phyloP scores from a whole-genome alignment of 1,284 basidiomycete species.

The Papiliotrema terrestris region DNA sequence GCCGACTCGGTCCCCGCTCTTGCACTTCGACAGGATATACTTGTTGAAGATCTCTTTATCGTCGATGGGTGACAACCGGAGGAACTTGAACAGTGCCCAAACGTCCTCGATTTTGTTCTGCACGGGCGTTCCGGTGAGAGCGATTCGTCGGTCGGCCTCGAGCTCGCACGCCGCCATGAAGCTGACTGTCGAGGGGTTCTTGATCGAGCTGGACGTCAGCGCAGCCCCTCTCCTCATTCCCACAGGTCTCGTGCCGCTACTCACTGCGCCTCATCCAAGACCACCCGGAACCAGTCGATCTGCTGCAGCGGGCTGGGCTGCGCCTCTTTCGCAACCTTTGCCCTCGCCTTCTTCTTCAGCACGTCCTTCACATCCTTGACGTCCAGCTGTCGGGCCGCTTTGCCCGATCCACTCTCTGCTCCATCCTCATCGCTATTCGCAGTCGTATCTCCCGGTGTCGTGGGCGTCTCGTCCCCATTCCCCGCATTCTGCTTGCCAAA shows the following conservation, averaged over 20 bases:
- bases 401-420: too few species aligned
- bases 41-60: conserved; percentile 92
- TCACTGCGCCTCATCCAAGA: conserved; percentile 97
- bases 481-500: conserved; percentile 82
- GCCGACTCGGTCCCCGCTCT: conserved; percentile 85
- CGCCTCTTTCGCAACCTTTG: conserved; percentile 55
- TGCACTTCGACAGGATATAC: conserved; percentile 86
- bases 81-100: conserved; percentile 92
- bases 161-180: conserved; percentile 94
- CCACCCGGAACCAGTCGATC: conserved; percentile 95
- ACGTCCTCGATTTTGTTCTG: conserved; percentile 99
- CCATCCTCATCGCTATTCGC: conserved; percentile 41
- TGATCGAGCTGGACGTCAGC: conserved; percentile 74
- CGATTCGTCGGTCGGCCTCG: conserved; percentile 85
- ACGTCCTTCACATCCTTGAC: conserved; percentile 30
- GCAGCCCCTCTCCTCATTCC: too few species aligned
- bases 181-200: conserved; percentile 89
- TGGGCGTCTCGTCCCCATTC: conserved; percentile 49
- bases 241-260: conserved; percentile 49
- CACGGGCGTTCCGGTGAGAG: conserved; percentile 94
- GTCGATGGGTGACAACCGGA: conserved; percentile 86
- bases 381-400: too few species aligned
- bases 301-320: conserved; percentile 84
- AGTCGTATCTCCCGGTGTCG: conserved; percentile 37
- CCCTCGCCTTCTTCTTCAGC: conserved; percentile 62